Evolutionary conservation across 345 rosid species (phyloP).

Genomic region (Orychophragmus violaceus): DNA sequence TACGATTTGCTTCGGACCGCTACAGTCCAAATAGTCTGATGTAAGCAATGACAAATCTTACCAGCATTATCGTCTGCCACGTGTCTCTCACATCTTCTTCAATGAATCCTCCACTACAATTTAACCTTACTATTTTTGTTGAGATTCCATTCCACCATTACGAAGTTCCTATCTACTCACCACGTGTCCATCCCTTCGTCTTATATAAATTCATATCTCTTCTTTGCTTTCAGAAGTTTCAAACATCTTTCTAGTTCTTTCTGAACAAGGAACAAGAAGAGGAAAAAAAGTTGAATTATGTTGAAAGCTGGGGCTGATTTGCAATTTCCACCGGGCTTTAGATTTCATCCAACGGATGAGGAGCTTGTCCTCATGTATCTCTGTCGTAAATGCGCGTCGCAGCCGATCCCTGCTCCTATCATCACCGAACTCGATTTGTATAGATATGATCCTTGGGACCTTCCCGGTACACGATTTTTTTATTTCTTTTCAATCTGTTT

Average conservation of each 20-base stretch:
- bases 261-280: not conserved
- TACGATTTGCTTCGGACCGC: constrained; percentile 29
- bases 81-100: constrained; percentile 36
- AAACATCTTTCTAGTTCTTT: constrained; percentile 35
- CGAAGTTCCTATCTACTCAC: not conserved
- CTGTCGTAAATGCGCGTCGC: constrained; percentile 76
- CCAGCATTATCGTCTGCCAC: constrained; percentile 40
- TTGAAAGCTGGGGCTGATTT: constrained; percentile 41
- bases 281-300: constrained; percentile 5
- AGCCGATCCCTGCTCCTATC: constrained; percentile 62
- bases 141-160: constrained; percentile 20
- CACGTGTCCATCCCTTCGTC: constrained; percentile 29
- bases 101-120: constrained; percentile 11
- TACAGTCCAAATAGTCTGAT: constrained; percentile 55
- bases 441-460: constrained; percentile 79
- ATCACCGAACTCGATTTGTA: constrained; percentile 83
- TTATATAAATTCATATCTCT: constrained; percentile 50
- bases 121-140: not conserved
- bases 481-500: not conserved
- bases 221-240: constrained; percentile 53
- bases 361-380: constrained; percentile 91
- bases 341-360: constrained; percentile 97
- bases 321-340: constrained; percentile 82
- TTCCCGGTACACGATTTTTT: constrained; percentile 62
- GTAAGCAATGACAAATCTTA: constrained; percentile 88